Evolutionary conservation across 768 basidiomycete genomes (phyloP).

Genomic region (Russula abietina): DNA sequence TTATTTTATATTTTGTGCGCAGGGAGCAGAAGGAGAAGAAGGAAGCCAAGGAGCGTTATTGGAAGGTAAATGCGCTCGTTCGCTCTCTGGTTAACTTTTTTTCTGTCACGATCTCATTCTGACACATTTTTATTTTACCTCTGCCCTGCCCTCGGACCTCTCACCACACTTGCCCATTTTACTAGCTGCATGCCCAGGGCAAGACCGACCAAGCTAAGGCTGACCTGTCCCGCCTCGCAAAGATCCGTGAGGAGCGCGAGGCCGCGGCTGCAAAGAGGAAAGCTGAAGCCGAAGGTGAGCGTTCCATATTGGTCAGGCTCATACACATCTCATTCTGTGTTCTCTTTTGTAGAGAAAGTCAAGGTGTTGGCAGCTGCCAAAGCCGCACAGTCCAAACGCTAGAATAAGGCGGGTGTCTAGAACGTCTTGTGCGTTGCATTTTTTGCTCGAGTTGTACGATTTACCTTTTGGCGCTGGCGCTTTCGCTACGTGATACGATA

Average conservation of each 20-base stretch:
- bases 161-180: background rate
- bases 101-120: background rate
- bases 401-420: background rate
- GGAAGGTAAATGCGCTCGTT: constrained; percentile 52
- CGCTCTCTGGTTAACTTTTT: background rate
- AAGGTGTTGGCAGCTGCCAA: constrained; percentile 13
- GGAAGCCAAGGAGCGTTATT: constrained; percentile 81
- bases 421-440: background rate
- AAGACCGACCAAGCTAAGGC: constrained; percentile 89
- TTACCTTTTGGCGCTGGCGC: background rate
- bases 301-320: no score
- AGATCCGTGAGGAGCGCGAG: constrained; percentile 84
- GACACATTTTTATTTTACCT: background rate
- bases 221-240: constrained; percentile 79
- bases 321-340: background rate
- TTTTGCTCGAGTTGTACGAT: constrained; percentile 5
- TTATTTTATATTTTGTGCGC: background rate
- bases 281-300: constrained; percentile 72
- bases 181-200: constrained; percentile 64
- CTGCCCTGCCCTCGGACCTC: background rate
- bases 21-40: constrained; percentile 92
- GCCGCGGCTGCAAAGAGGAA: constrained; percentile 81
- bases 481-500: background rate
- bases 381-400: constrained; percentile 13
- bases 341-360: constrained; percentile 8